These are phyloP conservation scores for Coniosporium tulheliwenetii DNA, from an alignment of 2,329 filamentous ascomycete genomes.

Conservation along the genomic window DNA sequence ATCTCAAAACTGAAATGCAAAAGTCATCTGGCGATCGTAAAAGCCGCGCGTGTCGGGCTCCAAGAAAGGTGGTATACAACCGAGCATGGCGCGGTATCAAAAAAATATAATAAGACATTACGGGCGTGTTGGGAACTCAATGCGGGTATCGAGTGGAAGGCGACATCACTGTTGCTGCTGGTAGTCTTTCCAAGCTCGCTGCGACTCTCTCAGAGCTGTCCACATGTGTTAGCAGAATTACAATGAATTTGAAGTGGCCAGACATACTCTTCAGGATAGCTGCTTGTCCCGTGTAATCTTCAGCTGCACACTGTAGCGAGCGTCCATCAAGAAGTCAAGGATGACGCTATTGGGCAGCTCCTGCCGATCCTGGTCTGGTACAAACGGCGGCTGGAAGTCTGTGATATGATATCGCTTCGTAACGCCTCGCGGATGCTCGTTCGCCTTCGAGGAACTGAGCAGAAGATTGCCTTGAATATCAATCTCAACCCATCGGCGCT, in stretches of 20 bases:
- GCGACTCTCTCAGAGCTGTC: neutral
- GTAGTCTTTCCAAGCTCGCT: neutral
- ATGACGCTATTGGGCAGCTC: slow-evolving; percentile 78
- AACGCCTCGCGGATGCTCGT: slow-evolving; percentile 41
- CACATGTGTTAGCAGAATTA: neutral
- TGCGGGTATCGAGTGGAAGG: too few relatives aligned
- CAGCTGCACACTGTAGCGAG: slow-evolving; percentile 47
- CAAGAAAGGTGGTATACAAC: too few relatives aligned
- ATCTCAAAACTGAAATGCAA: too few relatives aligned
- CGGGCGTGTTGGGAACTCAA: too few relatives aligned
- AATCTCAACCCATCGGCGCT: slow-evolving; percentile 74
- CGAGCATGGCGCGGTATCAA: too few relatives aligned
- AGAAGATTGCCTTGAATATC: slow-evolving; percentile 74
- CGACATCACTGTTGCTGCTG: too few relatives aligned
- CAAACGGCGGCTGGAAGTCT: slow-evolving; percentile 64
- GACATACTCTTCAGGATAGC: slow-evolving; percentile 34
- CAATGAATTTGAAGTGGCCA: neutral
- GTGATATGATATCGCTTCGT: slow-evolving; percentile 73
- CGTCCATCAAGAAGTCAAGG: slow-evolving; percentile 46
- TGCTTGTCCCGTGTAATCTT: slow-evolving; percentile 37
- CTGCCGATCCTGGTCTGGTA: slow-evolving; percentile 80
- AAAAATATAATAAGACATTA: too few relatives aligned
- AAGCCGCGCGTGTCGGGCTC: too few relatives aligned
- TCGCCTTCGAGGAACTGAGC: slow-evolving; percentile 53
- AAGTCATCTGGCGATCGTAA: too few relatives aligned